phyloP scores from a whole-genome alignment of 2,329 filamentous ascomycete genomes.

The Sporothrix sp. region DNA sequence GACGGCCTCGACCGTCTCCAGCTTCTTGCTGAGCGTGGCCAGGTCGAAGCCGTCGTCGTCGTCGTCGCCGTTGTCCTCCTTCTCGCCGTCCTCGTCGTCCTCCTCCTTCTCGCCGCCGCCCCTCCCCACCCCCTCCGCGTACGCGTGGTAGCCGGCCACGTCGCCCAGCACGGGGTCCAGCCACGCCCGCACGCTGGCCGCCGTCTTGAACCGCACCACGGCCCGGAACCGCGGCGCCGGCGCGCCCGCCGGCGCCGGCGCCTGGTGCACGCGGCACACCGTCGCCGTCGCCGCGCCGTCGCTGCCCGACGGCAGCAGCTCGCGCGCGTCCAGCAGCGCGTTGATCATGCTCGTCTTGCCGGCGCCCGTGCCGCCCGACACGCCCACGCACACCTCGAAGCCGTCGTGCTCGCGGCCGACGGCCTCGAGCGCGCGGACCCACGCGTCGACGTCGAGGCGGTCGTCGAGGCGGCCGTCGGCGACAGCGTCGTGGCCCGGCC shows the following conservation, averaged over 20 bases:
- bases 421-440: neutral
- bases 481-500: neutral
- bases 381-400: constrained; percentile 8
- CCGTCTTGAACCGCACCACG: neutral
- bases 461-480: neutral
- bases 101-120: neutral
- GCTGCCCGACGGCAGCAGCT: constrained; percentile 13
- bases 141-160: neutral
- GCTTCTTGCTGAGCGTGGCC: neutral
- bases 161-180: constrained; percentile 1
- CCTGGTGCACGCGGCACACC: constrained; percentile 7
- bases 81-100: neutral
- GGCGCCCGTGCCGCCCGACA: constrained; percentile 10
- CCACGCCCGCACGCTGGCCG: neutral
- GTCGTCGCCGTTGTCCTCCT: neutral
- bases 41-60: neutral
- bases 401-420: neutral
- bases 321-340: constrained; percentile 9
- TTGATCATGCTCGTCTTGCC: constrained; percentile 14
- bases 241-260: neutral
- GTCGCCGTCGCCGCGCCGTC: constrained; percentile 10
- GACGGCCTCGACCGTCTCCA: neutral
- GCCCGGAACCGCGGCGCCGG: neutral
- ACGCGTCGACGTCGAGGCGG: neutral
- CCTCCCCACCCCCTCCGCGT: neutral